These are phyloP conservation scores for Hsuehochloa calcarea DNA, from an alignment of 176 grass and related monocot genomes.

Conservation along the genomic window DNA sequence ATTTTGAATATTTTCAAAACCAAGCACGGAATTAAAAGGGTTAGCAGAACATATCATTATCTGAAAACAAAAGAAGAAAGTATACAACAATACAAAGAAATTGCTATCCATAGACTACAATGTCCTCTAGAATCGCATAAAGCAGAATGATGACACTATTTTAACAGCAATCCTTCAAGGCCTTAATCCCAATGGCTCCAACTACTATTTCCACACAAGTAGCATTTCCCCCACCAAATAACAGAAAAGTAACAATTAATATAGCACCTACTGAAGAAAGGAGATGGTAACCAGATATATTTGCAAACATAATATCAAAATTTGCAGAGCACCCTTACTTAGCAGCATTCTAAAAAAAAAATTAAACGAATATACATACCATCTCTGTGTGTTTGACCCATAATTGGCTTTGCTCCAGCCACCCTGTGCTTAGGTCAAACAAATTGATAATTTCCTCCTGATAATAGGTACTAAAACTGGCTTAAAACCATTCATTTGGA, in stretches of 20 bases:
- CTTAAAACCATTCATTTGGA: conserved; percentile 21
- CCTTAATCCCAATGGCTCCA: neutral
- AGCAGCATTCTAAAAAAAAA: neutral
- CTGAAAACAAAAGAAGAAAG: neutral
- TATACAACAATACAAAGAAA: neutral
- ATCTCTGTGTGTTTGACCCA: conserved; percentile 47
- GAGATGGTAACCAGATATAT: neutral
- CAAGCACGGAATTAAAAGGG: neutral
- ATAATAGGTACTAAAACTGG: neutral
- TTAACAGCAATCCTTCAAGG: conserved; percentile 4
- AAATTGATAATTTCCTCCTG: conserved; percentile 35
- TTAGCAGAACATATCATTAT: neutral
- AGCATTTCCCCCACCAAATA: neutral
- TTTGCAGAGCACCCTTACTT: neutral
- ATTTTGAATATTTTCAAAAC: neutral
- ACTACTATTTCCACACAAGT: conserved; percentile 4
- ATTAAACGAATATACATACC: conserved; percentile 27
- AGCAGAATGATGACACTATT: neutral
- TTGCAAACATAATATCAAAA: neutral
- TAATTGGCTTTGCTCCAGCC: conserved; percentile 37
- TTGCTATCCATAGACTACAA: neutral
- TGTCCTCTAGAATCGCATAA: neutral
- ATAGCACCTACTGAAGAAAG: neutral
- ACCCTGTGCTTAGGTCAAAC: conserved; percentile 39
- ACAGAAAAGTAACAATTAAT: neutral